Conservation (phyloP, 768 basidiomycete species). For the Clavulina sp. region DNA sequence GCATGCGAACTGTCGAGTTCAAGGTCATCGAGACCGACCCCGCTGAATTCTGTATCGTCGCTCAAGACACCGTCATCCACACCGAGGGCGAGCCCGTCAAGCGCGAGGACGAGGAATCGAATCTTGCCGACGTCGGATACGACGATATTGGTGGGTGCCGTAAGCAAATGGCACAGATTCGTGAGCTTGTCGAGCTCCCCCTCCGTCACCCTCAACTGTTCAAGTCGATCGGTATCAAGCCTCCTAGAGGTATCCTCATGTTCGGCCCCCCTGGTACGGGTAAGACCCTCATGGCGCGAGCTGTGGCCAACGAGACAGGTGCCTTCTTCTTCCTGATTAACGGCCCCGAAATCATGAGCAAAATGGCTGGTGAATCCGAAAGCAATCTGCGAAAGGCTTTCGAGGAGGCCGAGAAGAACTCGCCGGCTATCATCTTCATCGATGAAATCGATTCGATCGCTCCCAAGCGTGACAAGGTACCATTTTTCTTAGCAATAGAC, state of each 20-base stretch:
- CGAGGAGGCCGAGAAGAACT: constrained; percentile 99
- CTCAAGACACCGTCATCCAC: constrained; percentile 96
- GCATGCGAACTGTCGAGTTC: constrained; percentile 97
- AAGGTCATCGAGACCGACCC: constrained; percentile 98
- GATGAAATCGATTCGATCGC: constrained; percentile 99
- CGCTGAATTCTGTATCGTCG: constrained; percentile 95
- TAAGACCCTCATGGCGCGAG: constrained; percentile 98
- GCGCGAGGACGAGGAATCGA: constrained; percentile 95
- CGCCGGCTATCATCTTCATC: constrained; percentile 98
- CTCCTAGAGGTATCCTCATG: constrained; percentile 96
- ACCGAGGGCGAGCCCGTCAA: constrained; percentile 98
- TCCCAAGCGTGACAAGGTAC: constrained; percentile 96
- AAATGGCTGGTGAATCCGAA: constrained; percentile 99
- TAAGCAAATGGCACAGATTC: constrained; percentile 99
- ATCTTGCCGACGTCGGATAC: constrained; percentile 92
- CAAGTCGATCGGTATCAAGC: constrained; percentile 99
- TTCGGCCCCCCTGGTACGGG: constrained; percentile 97
- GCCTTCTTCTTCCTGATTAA: constrained; percentile 99
- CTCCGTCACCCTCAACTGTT: constrained; percentile 97
- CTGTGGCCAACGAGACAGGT: constrained; percentile 98
- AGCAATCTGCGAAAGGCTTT: constrained; percentile 96
- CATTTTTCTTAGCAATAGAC: constrained; percentile 10
- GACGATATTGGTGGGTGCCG: constrained; percentile 99
- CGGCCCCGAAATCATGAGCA: constrained; percentile 99
- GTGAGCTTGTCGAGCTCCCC: constrained; percentile 95